phyloP scores from a whole-genome alignment of 2,329 filamentous ascomycete genomes.

The Fusarium sp. region DNA sequence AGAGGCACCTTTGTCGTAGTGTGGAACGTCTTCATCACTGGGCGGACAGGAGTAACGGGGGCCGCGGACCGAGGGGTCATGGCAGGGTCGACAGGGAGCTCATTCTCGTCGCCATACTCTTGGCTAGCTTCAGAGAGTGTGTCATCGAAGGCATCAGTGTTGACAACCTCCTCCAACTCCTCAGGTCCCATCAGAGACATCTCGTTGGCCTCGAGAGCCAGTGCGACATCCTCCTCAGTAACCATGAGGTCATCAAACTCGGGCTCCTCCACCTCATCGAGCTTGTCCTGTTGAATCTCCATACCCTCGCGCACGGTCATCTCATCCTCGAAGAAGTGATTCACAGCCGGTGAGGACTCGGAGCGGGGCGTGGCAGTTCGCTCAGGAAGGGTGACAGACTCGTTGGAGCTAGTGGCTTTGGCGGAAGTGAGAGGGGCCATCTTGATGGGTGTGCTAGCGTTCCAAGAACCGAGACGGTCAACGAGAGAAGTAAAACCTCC shows the following conservation, averaged over 20 bases:
- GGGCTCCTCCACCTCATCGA: conserved; percentile 42
- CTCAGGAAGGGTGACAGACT: conserved; percentile 38
- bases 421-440: conserved; percentile 35
- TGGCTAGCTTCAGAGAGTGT: conserved; percentile 67
- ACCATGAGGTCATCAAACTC: conserved; percentile 56
- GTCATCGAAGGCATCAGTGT: conserved; percentile 53
- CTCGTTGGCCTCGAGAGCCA: conserved; percentile 66
- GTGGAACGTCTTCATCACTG: conserved; percentile 62
- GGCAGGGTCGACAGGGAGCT: conserved; percentile 62
- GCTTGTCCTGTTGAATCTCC: conserved; percentile 21
- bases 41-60: conserved; percentile 65
- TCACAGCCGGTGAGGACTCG: conserved; percentile 53
- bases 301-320: conserved; percentile 55
- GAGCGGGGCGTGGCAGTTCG: conserved; percentile 29
- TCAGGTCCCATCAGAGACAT: conserved; percentile 63
- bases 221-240: conserved; percentile 64
- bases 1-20: conserved; percentile 81
- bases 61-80: conserved; percentile 44
- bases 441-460: conserved; percentile 60
- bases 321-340: conserved; percentile 68
- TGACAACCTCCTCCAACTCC: conserved; percentile 49
- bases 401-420: conserved; percentile 51
- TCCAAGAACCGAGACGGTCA: conserved; percentile 68
- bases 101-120: conserved; percentile 72
- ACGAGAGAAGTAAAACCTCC: conserved; percentile 70